Evolutionary conservation across 2,329 filamentous ascomycete genomes (phyloP), one percentile per base, ranked within the genome.

Genomic region (Lecanicillium sp.): DNA sequence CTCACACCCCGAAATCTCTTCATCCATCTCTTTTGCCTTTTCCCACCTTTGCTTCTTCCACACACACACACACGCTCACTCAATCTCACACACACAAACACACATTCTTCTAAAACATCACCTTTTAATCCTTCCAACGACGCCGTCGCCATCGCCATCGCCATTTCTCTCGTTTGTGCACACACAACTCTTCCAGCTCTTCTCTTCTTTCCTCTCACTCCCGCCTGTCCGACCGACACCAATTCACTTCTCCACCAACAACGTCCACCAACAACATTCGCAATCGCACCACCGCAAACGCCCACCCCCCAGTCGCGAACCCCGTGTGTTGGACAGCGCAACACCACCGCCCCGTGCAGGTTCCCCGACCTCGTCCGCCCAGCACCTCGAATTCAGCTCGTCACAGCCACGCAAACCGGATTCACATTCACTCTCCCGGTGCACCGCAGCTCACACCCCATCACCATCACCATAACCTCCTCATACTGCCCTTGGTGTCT

Each of bases 1-100:
- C 26, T 7, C 43, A n/a, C n/a, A n/a, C 24, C 23, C 42, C 35
- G 43, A 46, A 46, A 46, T 46, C 43, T 46, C 43, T 46, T 46
- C 43, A 39, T 38, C 24, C 42, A 29, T 20, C 29, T 44, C 30
- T 35, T 35, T 35, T 26, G 15, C n/a, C n/a, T 35, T 44, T 35
- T 35, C 19, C 20, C 30, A 45, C 21, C 17, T 20, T 32, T 20
- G n/a, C 20, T 14, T 41, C 24, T 24, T 30, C 14, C 17, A 32
- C n/a, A n/a, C n/a, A n/a, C n/a, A n/a, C n/a, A n/a, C n/a, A n/a
- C n/a, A n/a, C n/a, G n/a, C n/a, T n/a, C n/a, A n/a, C n/a, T n/a
- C n/a, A n/a, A n/a, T n/a, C n/a, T n/a, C n/a, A n/a, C n/a, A n/a
- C n/a, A n/a, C n/a, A n/a, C n/a, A n/a, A n/a, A n/a, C n/a, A n/a